Base-by-base conservation (phyloP, 2,329 filamentous ascomycete genomes). In the Cercospora sojina region DNA sequence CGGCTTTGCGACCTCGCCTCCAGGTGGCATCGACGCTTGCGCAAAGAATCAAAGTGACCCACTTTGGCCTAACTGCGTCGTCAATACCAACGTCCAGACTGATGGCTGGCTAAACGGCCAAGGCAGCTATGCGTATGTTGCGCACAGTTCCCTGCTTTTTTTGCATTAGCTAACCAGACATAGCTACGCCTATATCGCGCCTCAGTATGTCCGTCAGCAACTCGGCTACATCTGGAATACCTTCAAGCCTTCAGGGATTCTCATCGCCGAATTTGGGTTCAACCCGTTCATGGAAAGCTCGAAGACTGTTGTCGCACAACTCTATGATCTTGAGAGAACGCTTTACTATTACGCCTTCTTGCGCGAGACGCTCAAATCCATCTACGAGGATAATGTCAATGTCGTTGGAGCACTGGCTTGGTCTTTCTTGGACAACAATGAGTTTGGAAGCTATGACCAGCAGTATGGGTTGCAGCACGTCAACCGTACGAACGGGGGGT, bases 211-310 rank as follows among this genome's bases (percentile, higher is more conserved):
- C n/a, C 81, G 85, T 61, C 80, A 79, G 62, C 84, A 85, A 68
- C 78, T 87, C 4, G 83, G 79, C 69, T 88, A 88, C 71, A 76
- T 89, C 2, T 86, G 83, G 80, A 87, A 87, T 74, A 87, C 84
- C 0, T 89, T 83, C 79, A 81, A 77, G 32, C 73, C 76, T 0
- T 83, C 84, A 16, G 77, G 74, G 25, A 71, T 80, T 27, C 75
- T 75, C 2, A 71, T 79, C 23, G 75, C 74, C 16, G 78, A 80
- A 62, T 79, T 79, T 56, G 78, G 78, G 16, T 78, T 80, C 66
- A 69, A 72, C 6, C 76, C 86, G 0, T 85, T 81, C 58, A 80
- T 64, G 63, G 64, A 67, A 72, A 8, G 85, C 86, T 70, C 77
- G 77, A 0, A 80, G 82, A 53, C 79, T 77, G 74, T 85, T 1